These are phyloP conservation scores for Cryptococcus sp. DNA, from an alignment of 1,284 basidiomycete species.

Conservation along the genomic window DNA sequence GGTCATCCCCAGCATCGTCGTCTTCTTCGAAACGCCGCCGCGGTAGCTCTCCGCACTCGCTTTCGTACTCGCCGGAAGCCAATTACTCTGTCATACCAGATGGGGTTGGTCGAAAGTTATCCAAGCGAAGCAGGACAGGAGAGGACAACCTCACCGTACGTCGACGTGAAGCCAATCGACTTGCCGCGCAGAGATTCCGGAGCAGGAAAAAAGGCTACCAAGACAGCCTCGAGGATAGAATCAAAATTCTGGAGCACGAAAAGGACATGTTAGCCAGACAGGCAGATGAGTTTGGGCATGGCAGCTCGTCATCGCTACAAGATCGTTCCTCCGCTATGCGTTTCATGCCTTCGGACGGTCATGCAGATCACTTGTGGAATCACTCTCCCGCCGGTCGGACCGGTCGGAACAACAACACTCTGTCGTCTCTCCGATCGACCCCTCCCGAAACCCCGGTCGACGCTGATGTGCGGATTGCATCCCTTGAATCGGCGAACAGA, in stretches of 20 bases:
- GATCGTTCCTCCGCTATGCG: not conserved
- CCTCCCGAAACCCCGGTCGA: constrained; percentile 20
- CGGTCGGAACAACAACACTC: not conserved
- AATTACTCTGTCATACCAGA: too few species aligned
- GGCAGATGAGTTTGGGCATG: constrained; percentile 20
- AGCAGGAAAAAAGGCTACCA: constrained; percentile 50
- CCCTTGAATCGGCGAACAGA: constrained; percentile 41
- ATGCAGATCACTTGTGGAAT: not conserved
- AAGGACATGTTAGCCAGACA: constrained; percentile 29
- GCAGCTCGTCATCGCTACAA: not conserved
- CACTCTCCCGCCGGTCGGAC: not conserved
- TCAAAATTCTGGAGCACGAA: constrained; percentile 39
- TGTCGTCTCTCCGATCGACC: not conserved
- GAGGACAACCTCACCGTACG: constrained; percentile 32
- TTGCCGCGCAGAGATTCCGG: constrained; percentile 49
- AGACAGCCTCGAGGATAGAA: constrained; percentile 44
- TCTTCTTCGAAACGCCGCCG: not conserved
- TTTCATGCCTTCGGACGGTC: constrained; percentile 2
- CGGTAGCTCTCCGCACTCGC: not conserved
- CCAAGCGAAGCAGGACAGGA: constrained; percentile 1
- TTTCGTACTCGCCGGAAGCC: too few species aligned
- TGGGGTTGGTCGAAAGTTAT: not conserved
- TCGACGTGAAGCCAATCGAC: constrained; percentile 45
- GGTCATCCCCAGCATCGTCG: not conserved
- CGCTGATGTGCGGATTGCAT: constrained; percentile 31